Evolutionary conservation across 1,139 yeast genomes (phyloP).

Genomic region (Protomyces inouyei): DNA sequence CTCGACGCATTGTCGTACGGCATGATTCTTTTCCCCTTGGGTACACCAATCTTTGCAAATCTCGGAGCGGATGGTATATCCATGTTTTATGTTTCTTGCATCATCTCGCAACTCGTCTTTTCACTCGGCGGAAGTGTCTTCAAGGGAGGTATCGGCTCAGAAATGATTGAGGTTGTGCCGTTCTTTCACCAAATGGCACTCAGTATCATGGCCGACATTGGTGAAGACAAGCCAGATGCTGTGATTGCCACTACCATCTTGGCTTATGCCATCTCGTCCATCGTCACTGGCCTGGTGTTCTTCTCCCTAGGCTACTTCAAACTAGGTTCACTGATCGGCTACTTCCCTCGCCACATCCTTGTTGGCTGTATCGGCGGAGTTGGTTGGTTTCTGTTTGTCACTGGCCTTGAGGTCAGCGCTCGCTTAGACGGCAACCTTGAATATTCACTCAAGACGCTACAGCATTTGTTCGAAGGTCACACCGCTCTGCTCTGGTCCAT

Average conservation of each 20-base stretch:
- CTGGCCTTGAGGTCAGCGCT: conserved; percentile 87
- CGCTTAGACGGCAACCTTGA: conserved; percentile 67
- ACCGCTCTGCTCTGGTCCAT: conserved; percentile 62
- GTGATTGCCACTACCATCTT: conserved; percentile 82
- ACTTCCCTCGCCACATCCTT: conserved; percentile 90
- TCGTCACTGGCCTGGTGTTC: conserved; percentile 81
- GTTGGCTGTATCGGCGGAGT: conserved; percentile 99
- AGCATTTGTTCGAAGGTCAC: conserved; percentile 37
- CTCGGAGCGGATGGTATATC: conserved; percentile 87
- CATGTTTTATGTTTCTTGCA: conserved; percentile 87
- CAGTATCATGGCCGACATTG: conserved; percentile 56
- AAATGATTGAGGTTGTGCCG: conserved; percentile 97
- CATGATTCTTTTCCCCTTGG: conserved; percentile 91
- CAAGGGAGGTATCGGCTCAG: conserved; percentile 86
- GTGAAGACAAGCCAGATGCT: conserved; percentile 52
- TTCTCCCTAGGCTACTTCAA: conserved; percentile 68
- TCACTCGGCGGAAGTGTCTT: conserved; percentile 90
- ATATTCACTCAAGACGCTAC: conserved; percentile 54
- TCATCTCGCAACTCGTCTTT: conserved; percentile 78
- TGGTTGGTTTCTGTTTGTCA: conserved; percentile 81
- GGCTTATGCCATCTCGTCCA: conserved; percentile 74
- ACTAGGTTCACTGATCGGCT: conserved; percentile 83
- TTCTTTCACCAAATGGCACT: conserved; percentile 94
- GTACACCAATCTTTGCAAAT: conserved; percentile 67
- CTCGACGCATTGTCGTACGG: conserved; percentile 94